Base-by-base conservation (phyloP, 1,284 basidiomycete species). In the Marasmius sp. region DNA sequence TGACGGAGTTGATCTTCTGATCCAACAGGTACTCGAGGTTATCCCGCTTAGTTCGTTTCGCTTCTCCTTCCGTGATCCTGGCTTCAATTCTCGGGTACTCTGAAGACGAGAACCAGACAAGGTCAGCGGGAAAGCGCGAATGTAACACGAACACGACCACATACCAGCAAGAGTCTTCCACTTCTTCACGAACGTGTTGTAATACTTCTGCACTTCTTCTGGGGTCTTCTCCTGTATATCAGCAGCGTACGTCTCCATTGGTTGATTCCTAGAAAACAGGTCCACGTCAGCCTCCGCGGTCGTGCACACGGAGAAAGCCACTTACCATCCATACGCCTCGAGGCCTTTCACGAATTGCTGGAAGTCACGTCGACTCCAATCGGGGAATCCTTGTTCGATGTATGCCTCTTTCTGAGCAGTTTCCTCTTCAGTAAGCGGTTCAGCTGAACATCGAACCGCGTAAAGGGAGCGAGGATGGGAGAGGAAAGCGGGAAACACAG, bases 331-430 rank as follows among this genome's bases (percentile, higher is more conserved):
- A 72, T 95, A 89, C 8, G 85, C 86, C 73, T 98, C 97, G 51
- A 95, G 79, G 0, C 89, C 94, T 36, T 75, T 72, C 54, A 98
- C 85, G 70, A 98, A 94, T 68, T 92, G 91, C 70, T 97, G 95
- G 82, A 95, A 98, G 72, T 98, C 95, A 50, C 94, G 86, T 65
- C 93, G 84, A 71, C 90, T 94, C 96, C 96, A 97, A 67, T 91
- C 88, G 38, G 88, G 85, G 77, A 97, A 97, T 14, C 95, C 95
- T 61, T 91, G 81, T 37, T 81, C 82, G n/a, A 89, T 85, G 39
- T 92, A 85, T 51, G 82, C 82, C 54, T 95, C 93, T 76, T 97
- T 97, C 71, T 87, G 81, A 6, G 84, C 84, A 64, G 85, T 77
- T 71, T 98, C 95, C 60, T 94, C 91, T 67, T 97, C 94, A 0